Base-by-base conservation (phyloP, 139 green algal genomes). In the Edaphochlamys debaryana region DNA sequence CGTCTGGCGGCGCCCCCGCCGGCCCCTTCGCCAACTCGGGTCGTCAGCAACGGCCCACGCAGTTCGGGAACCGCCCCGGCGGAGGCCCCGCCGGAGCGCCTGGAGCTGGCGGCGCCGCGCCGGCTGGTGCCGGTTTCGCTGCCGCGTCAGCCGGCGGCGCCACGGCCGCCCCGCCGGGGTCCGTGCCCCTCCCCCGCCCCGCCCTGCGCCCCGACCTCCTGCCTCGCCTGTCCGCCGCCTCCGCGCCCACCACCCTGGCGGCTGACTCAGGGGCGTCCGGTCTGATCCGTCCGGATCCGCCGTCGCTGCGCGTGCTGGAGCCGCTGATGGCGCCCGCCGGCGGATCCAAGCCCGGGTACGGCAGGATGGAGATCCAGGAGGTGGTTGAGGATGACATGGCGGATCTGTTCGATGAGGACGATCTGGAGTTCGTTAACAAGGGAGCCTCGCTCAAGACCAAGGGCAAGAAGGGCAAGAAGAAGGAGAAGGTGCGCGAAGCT, bases 261-360 rank as follows among this genome's bases (percentile, higher is more conserved):
- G 60, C 75, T 0, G 75, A 27, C n/a, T 48, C 27, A 11, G 38
- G 11, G 2, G 72, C n/a, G 23, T 15, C 22, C 23, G 40, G 45
- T 60, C 75, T 81, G 3, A n/a, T 70, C 23, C 40, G 60, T 19
- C 85, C 85, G 29, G 54, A 86, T 15, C 60, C 85, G 38, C 85
- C 85, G 2, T 77, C 85, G 50, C 72, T 89, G 79, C 85, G 85
- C 38, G 85, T 89, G 42, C 79, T 89, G 27, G 85, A 84, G 73
- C 60, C 79, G 4, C 72, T 89, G 3, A 89, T 89, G 85, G 69
- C 34, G 0, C 69, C 58, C 15, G 58, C 42, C 45, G 11, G 68
- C 48, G 22, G 37, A 50, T 27, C 29, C 15, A 23, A 19, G 17
- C 3, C 58, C 69, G n/a, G n/a, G 29, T 37, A 4, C n/a, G 41